Evolutionary conservation across 257 asterid genomes (phyloP).

Genomic region (Knoxia roxburghii): DNA sequence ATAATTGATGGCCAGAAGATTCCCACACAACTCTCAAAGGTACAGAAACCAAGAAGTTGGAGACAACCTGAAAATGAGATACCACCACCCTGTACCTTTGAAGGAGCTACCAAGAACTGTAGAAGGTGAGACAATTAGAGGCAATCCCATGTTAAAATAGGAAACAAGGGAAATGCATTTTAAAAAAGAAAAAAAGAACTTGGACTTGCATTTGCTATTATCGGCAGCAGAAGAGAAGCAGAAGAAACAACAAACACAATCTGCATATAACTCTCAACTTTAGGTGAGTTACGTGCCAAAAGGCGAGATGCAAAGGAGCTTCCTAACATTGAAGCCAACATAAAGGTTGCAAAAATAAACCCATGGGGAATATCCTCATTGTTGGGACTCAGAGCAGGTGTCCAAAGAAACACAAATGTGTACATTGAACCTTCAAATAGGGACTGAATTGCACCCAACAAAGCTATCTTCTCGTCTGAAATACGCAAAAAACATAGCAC

Average conservation of each 20-base stretch:
- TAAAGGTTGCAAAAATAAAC: conserved; percentile 86
- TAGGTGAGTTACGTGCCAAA: conserved; percentile 60
- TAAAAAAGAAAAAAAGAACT: conserved; percentile 2
- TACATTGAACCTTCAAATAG: conserved; percentile 98
- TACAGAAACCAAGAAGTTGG: conserved; percentile 87
- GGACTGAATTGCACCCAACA: conserved; percentile 96
- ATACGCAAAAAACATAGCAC: conserved; percentile 15
- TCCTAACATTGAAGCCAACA: conserved; percentile 97
- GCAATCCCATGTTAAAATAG: conserved; percentile 4
- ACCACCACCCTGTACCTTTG: conserved; percentile 63
- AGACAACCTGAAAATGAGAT: conserved; percentile 69
- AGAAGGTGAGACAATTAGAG: conserved; percentile 20
- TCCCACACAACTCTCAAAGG: conserved; percentile 91
- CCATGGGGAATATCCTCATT: conserved; percentile 97
- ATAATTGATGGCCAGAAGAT: conserved; percentile 98
- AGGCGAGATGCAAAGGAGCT: conserved; percentile 94
- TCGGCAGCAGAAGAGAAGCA: conserved; percentile 78
- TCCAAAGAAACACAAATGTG: conserved; percentile 95
- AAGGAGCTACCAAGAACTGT: conserved; percentile 69
- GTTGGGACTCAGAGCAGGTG: conserved; percentile 96
- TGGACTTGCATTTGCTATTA: conserved; percentile 53
- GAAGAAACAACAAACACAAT: conserved; percentile 78
- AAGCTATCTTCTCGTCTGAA: conserved; percentile 94
- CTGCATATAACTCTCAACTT: conserved; percentile 97
- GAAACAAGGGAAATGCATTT: background rate